Percentiles rank a stretch among this genome's conserved stretches.
Conservation (phyloP, 208 protist species). For the Perkinsela sp. region DNA sequence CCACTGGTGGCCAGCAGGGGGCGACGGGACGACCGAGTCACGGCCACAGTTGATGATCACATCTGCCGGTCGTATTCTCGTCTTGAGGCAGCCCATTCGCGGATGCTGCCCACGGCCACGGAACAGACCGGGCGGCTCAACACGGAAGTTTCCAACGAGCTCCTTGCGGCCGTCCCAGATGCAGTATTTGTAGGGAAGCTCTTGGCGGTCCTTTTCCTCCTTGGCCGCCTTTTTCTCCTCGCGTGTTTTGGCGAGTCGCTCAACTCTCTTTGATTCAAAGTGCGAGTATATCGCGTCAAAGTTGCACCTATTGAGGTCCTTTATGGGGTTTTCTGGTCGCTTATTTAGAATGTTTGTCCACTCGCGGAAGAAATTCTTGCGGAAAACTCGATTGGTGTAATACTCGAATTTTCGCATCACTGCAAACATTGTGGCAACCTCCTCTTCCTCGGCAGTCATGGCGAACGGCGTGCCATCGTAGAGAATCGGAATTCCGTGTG, state of each 20-base stretch:
- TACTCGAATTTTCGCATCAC: conserved; percentile 72
- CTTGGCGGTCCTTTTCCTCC: conserved; percentile 37
- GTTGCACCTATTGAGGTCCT: conserved; percentile 75
- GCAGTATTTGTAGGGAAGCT: conserved; percentile 59
- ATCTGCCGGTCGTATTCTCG: conserved; percentile 78
- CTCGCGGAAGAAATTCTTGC: conserved; percentile 86
- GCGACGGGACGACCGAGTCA: conserved; percentile 34
- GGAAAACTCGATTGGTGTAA: conserved; percentile 73
- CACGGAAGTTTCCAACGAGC: conserved; percentile 83
- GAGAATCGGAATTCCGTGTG: conserved; percentile 74
- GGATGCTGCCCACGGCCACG: conserved; percentile 89
- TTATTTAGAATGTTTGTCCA: conserved; percentile 64
- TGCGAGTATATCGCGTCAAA: conserved; percentile 81
- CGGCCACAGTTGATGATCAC: conserved; percentile 90
- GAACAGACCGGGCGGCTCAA: conserved; percentile 94
- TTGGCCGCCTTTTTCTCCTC: conserved; percentile 76
- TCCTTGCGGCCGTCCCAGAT: conserved; percentile 73
- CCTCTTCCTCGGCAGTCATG: conserved; percentile 78
- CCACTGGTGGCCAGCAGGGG: conserved; percentile 77
- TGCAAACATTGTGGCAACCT: conserved; percentile 94
- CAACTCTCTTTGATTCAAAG: conserved; percentile 54
- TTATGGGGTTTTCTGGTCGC: conserved; percentile 51
- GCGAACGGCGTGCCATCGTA: conserved; percentile 73
- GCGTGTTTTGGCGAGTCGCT: conserved; percentile 31
- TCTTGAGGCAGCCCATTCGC: conserved; percentile 74